These are phyloP conservation scores for Paralagenidium karlingii DNA, from an alignment of 352 stramenopile genomes.

Conservation along the genomic window DNA sequence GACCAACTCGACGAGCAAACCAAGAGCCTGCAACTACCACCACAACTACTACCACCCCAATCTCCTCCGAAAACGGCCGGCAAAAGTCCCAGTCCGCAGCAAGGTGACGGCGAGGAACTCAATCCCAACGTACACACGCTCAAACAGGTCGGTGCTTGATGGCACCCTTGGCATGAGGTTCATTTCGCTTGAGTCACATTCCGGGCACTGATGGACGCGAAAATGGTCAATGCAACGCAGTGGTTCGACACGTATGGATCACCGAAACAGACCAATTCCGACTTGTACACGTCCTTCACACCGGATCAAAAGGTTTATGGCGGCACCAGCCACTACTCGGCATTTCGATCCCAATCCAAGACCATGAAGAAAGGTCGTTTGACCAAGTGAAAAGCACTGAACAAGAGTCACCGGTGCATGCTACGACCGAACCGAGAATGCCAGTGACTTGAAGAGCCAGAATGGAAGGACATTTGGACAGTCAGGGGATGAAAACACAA, in stretches of 20 bases:
- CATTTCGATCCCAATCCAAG: constrained; percentile 40
- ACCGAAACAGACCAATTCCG: constrained; percentile 29
- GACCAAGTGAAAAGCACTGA: constrained; percentile 50
- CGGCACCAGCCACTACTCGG: constrained; percentile 61
- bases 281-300: constrained; percentile 51
- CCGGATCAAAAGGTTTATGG: constrained; percentile 62
- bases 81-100: not conserved
- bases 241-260: constrained; percentile 58
- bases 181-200: too few relatives aligned
- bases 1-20: constrained; percentile 50
- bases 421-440: too few relatives aligned
- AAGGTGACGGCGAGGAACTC: not conserved
- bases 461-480: too few relatives aligned
- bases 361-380: constrained; percentile 67
- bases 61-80: not conserved
- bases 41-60: constrained; percentile 2
- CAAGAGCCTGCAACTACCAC: constrained; percentile 4
- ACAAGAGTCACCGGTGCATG: too few relatives aligned
- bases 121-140: constrained; percentile 30
- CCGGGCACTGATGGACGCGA: not conserved
- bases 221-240: too few relatives aligned
- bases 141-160: too few relatives aligned
- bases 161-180: too few relatives aligned
- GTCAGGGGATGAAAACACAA: too few relatives aligned
- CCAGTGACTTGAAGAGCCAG: too few relatives aligned